Conservation (phyloP, 805 yeast species). For the Sugiyamaella mastotermitis region DNA sequence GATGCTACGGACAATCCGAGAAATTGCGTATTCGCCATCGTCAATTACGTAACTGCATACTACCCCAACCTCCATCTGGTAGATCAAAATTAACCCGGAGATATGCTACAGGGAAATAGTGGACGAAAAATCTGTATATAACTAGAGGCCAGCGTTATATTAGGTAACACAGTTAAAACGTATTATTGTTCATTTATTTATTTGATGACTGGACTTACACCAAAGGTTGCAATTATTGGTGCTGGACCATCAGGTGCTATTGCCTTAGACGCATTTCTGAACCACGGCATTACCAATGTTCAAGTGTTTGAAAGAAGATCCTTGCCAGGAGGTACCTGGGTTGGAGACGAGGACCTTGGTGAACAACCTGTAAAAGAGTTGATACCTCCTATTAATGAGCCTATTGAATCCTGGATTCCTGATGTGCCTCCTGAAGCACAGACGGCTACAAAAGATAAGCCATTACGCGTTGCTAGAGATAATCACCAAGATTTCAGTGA, state of each 20-base stretch:
- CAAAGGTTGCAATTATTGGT: conserved; percentile 13
- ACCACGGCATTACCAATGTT: conserved; percentile 12
- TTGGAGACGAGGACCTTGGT: conserved; percentile 4
- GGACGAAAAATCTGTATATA: no score
- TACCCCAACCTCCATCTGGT: no score
- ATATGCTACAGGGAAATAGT: no score
- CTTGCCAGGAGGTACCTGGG: conserved; percentile 15
- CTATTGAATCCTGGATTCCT: background rate
- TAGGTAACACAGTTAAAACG: no score
- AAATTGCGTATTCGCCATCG: no score
- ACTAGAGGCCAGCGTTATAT: no score
- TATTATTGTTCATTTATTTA: no score
- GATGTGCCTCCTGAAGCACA: conserved; percentile 3
- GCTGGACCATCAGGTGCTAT: conserved; percentile 16
- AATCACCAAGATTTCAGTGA: background rate
- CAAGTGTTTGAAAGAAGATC: conserved; percentile 12
- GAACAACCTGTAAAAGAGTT: background rate
- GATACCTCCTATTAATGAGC: background rate
- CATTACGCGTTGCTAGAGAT: background rate
- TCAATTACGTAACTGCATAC: no score
- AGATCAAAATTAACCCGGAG: no score
- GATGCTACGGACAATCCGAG: no score
- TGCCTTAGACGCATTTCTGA: conserved; percentile 10
- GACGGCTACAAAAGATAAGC: conserved; percentile 2
- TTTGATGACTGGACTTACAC: background rate